Conservation (phyloP, 2,329 filamentous ascomycete species). For the Colletotrichum ledebouriae region DNA sequence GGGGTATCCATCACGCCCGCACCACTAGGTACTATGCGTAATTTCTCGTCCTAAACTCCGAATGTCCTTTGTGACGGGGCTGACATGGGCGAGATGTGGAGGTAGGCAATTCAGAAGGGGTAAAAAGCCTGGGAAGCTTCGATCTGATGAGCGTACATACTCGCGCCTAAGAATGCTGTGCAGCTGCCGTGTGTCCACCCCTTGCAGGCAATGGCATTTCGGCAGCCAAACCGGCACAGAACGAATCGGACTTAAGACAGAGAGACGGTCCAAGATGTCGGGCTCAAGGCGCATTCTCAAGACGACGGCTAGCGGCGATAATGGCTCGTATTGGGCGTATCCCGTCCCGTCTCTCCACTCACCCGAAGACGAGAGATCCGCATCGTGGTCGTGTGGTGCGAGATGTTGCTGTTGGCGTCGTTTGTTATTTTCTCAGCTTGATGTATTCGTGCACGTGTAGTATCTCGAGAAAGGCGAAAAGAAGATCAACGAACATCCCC, state of each 20-base stretch:
- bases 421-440: constrained; percentile 22
- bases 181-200: constrained; percentile 17
- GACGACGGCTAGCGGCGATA: constrained; percentile 14
- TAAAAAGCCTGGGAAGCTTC: constrained; percentile 3
- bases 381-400: too few species aligned
- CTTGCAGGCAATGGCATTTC: constrained; percentile 4
- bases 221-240: constrained; percentile 1
- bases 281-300: constrained; percentile 10
- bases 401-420: constrained; percentile 14
- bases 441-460: neutral
- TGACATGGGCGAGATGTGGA: constrained; percentile 19
- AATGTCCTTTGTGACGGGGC: constrained; percentile 1
- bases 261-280: neutral
- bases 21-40: constrained; percentile 28
- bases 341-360: constrained; percentile 11
- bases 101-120: neutral
- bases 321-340: constrained; percentile 17
- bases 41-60: constrained; percentile 22
- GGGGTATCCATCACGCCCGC: neutral
- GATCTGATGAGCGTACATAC: neutral
- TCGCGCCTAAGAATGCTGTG: constrained; percentile 33
- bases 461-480: neutral
- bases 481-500: constrained; percentile 16
- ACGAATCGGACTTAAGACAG: neutral
- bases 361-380: too few species aligned